Percentiles rank a stretch among this genome's conserved stretches.
These are phyloP conservation scores for Pseudozyma tsukubaensis DNA, from an alignment of 1,284 basidiomycete genomes.

Conservation along the genomic window DNA sequence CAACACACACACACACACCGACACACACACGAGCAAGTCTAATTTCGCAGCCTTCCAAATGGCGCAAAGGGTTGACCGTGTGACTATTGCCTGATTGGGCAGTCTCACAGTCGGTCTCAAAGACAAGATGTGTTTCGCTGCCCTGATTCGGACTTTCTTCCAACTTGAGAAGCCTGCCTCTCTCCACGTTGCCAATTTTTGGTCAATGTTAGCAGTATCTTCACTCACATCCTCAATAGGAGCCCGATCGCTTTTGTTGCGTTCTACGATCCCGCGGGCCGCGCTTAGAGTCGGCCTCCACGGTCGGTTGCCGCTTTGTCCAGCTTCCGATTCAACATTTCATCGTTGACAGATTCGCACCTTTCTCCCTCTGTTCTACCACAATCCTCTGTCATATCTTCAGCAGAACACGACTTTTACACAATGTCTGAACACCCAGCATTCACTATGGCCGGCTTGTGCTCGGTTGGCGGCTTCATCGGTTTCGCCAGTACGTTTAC, in stretches of 20 bases:
- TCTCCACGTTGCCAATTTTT: no score
- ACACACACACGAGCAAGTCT: conserved; percentile 7
- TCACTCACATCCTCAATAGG: not conserved
- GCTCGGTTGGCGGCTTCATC: conserved; percentile 78
- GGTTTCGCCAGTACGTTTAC: conserved; percentile 55
- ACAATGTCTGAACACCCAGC: conserved; percentile 83
- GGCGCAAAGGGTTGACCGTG: no score
- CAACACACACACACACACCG: conserved; percentile 10
- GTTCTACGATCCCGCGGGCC: conserved; percentile 7
- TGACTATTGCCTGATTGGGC: not conserved
- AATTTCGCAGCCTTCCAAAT: not conserved
- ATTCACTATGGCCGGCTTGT: conserved; percentile 80
- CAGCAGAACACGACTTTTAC: not conserved
- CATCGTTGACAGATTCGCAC: not conserved
- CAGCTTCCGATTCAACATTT: not conserved
- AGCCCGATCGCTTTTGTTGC: not conserved
- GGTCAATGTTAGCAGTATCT: no score
- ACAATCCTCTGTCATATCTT: not conserved
- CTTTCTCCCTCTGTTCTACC: not conserved
- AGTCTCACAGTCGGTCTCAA: not conserved
- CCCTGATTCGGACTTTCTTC: not conserved
- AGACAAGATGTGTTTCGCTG: not conserved
- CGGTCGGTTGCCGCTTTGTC: not conserved
- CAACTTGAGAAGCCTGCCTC: not conserved
- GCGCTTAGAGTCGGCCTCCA: conserved; percentile 1